Base-by-base conservation (phyloP, 768 basidiomycete species). In the Naganishia kalamii region DNA sequence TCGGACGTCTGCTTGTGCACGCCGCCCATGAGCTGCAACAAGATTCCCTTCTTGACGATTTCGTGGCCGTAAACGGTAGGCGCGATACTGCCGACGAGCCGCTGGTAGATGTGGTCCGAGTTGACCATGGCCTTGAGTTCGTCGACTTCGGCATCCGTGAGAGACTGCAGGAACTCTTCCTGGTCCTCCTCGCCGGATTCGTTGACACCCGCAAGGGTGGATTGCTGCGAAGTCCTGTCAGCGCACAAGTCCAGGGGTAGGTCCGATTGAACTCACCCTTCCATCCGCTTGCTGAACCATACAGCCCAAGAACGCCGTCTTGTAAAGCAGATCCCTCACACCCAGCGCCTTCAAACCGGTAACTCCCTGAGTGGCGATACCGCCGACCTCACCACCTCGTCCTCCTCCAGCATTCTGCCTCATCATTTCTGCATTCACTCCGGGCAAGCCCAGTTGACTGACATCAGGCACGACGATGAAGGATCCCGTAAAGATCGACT, bases 401-500 rank as follows among this genome's bases (percentile, higher is more conserved):
- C 85, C 85, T 11, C 73, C 74, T 33, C 82, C 84, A 66, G 82
- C 85, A 1, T 89, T 85, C 77, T 97, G 92, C 37, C 93, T 83
- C 80, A 91, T 89, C 67, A 98, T 83, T 77, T 94, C 86, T 0
- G 92, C 87, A 76, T 92, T 94, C 29, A 96, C 93, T 17, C 96
- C 96, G 0, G 93, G 93, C 17, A 98, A 79, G 2, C 93, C 92
- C 21, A 99, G 84, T 77, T 96, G 93, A 68, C 92, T 89, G 54
- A 98, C 94, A 79, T 99, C 96, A 4, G 96, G 96, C 0, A 99
- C 93, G 60, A 98, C 94, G 71, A 98, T 93, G 80, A 99, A 98
- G 0, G 91, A 89, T 21, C 96, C 96, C 5, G 91, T 96, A 77
- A 99, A 98, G 54, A 94, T 88, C 75, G 92, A 96, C 78, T 96